A percentile compares a stretch with the other conserved stretches of the same genome.
Evolutionary conservation across 2,329 filamentous ascomycete genomes (phyloP).

Genomic region (Pseudogymnoascus sp.): DNA sequence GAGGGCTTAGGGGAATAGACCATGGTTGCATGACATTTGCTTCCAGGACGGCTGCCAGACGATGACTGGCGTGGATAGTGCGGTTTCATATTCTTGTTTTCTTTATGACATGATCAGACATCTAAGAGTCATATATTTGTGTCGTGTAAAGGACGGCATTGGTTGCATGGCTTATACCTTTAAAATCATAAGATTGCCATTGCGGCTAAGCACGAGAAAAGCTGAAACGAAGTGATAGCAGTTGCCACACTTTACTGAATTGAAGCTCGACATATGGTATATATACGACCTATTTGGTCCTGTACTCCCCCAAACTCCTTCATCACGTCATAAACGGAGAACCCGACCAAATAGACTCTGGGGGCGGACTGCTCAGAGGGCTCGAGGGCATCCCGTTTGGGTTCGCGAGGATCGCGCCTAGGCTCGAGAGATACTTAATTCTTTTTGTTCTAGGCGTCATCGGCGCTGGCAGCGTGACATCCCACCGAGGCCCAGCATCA

Average conservation of each 20-base stretch:
- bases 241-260: neutral
- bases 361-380: neutral
- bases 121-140: neutral
- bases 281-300: neutral
- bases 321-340: neutral
- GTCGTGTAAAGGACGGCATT: neutral
- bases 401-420: constrained; percentile 20
- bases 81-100: neutral
- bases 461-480: neutral
- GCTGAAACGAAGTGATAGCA: neutral
- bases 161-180: neutral
- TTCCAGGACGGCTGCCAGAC: neutral
- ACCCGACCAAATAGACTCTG: neutral
- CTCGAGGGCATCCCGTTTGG: neutral
- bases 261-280: constrained; percentile 1
- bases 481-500: neutral
- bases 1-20: neutral
- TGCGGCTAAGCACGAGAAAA: neutral
- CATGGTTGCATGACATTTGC: too few relatives aligned
- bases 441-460: constrained; percentile 19
- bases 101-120: neutral
- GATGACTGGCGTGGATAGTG: neutral
- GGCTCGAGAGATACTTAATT: constrained; percentile 23
- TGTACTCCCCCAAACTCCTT: neutral
- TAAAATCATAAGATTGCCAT: neutral